phyloP scores from a whole-genome alignment of 306 rosid species.

The Pachyrhizus erosus region DNA sequence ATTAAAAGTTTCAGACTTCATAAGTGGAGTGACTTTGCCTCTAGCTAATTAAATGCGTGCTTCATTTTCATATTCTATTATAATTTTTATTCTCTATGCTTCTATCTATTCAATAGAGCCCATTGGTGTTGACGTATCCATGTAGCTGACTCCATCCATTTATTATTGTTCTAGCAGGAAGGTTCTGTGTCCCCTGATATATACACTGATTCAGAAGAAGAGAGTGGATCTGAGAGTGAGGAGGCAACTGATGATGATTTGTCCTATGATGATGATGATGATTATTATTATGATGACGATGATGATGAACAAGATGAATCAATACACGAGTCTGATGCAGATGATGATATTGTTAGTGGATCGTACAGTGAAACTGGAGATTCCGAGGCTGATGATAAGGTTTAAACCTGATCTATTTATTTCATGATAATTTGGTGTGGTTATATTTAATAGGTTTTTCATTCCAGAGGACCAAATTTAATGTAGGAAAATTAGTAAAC shows the following conservation, averaged over 20 bases:
- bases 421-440: constrained; percentile 31
- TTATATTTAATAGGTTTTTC: constrained; percentile 26
- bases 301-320: constrained; percentile 63
- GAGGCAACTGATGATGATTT: constrained; percentile 79
- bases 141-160: constrained; percentile 8
- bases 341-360: constrained; percentile 62
- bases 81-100: constrained; percentile 5
- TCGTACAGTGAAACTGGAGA: constrained; percentile 61
- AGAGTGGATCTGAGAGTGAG: constrained; percentile 77
- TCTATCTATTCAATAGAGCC: neutral
- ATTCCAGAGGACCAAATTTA: constrained; percentile 31
- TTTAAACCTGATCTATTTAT: constrained; percentile 39
- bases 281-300: constrained; percentile 60
- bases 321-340: constrained; percentile 62
- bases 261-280: constrained; percentile 80
- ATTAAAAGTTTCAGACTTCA: neutral
- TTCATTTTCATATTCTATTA: neutral
- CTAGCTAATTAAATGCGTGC: neutral
- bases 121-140: constrained; percentile 10
- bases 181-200: constrained; percentile 71
- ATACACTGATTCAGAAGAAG: constrained; percentile 83
- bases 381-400: constrained; percentile 62
- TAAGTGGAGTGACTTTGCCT: neutral
- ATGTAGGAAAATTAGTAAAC: constrained; percentile 24
- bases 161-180: constrained; percentile 70